Evolutionary conservation across 768 basidiomycete genomes (phyloP), one percentile per base, ranked within the genome.

Genomic region (Polyporus arcularius): DNA sequence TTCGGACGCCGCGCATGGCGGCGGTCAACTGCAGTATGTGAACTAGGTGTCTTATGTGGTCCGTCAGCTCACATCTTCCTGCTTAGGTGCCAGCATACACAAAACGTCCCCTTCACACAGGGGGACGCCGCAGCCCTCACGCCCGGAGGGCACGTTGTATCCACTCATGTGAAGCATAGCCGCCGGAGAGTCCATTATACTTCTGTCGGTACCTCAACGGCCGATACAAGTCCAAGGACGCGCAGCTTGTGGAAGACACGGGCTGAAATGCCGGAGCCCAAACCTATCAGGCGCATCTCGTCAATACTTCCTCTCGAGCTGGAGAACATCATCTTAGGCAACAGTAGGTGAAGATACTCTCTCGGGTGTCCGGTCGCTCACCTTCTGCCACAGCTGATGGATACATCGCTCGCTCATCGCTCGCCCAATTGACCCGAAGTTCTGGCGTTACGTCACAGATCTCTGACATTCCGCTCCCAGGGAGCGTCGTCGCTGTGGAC

Each of bases 281-380:
- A 53, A 11, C 42, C 55, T 12, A 8, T 18, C 21, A 56, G 60
- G n/a, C 54, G 57, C 21, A 52, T 72, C 0, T 67, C 73, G 2
- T 65, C 59, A 28, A 61, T 68, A 30, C 64, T 75, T 31, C 85
- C 88, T 4, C 68, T 93, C 8, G 85, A 86, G 47, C 71, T 84
- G 0, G 82, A 85, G 39, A 56, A 72, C 0, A 75, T 94, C 28
- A 65, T 93, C 38, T 73, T 87, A 48, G 93, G 92, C 1, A 66
- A 61, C 40, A 64, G 71, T 72, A 49, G 6, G 71, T 46, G 5
- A 43, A 21, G 35, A 9, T 18, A 4, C 39, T 11, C 5, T 38
- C 10, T 4, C 30, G 3, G 14, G 9, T 40, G 1, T 21, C 10
- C 15, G 30, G 55, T 15, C 48, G 51, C 3, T 32, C 18, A 39